Conservation (phyloP, 2,329 filamentous ascomycete species). For the Metarhizium rileyi region DNA sequence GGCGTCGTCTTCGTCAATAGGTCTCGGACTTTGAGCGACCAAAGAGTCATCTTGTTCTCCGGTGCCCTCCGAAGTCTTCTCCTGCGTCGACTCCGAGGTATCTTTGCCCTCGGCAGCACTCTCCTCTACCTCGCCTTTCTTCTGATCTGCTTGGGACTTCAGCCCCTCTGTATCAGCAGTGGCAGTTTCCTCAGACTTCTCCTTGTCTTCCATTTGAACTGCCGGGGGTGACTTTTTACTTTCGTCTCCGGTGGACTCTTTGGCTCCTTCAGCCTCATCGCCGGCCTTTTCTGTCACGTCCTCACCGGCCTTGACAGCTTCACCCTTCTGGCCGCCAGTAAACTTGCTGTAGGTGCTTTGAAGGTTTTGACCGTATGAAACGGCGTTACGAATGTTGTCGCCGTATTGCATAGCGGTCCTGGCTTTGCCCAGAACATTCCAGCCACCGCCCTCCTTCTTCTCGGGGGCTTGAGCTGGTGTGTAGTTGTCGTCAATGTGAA, state of each 20-base stretch:
- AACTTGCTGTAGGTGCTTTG: not conserved
- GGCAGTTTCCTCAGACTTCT: slow-evolving; percentile 4
- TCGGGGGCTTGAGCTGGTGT: slow-evolving; percentile 21
- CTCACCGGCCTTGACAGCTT: not conserved
- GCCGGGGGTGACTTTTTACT: not conserved
- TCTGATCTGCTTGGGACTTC: not conserved
- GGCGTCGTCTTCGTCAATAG: slow-evolving; percentile 1
- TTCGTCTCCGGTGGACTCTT: not conserved
- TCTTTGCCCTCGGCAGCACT: slow-evolving; percentile 4
- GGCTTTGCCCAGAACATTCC: slow-evolving; percentile 20
- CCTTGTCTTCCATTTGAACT: slow-evolving; percentile 2
- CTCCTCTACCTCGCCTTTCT: slow-evolving; percentile 7
- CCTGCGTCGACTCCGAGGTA: slow-evolving; percentile 4
- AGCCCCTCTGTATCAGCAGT: not conserved
- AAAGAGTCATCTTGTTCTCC: not conserved
- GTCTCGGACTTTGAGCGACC: not conserved
- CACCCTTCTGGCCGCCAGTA: not conserved
- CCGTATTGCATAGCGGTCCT: slow-evolving; percentile 16
- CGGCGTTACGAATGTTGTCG: slow-evolving; percentile 10
- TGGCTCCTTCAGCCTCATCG: not conserved
- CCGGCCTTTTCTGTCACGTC: not conserved
- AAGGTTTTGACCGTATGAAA: slow-evolving; percentile 4
- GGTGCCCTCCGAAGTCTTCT: slow-evolving; percentile 6
- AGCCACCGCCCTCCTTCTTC: slow-evolving; percentile 15
- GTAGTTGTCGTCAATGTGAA: slow-evolving; percentile 26